These are phyloP conservation scores for Pyrrhoderma noxium DNA, from an alignment of 1,284 basidiomycete genomes.

Conservation along the genomic window DNA sequence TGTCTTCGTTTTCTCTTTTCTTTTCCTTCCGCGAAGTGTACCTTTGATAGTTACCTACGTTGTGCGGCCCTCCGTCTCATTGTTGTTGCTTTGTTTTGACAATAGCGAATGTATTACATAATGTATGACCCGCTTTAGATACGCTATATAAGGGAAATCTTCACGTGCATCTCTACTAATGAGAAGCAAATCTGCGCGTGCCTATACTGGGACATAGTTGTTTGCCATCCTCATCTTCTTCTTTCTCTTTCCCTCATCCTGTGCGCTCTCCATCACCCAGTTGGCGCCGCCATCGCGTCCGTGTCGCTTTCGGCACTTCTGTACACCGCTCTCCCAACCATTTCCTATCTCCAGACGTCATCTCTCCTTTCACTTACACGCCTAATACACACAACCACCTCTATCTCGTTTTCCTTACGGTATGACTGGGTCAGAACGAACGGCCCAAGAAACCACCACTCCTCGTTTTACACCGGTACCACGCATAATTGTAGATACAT, in stretches of 20 bases:
- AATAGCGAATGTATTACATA: no score
- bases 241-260: not conserved
- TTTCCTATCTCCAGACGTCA: not conserved
- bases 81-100: no score
- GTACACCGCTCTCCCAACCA: not conserved
- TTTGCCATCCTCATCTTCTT: not conserved
- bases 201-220: no score
- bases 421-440: slow-evolving; percentile 14
- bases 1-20: no score
- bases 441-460: not conserved
- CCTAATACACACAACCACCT: not conserved
- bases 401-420: slow-evolving; percentile 11
- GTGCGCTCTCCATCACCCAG: not conserved
- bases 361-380: slow-evolving; percentile 9
- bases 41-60: no score
- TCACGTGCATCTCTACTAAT: no score
- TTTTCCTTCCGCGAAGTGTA: no score
- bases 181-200: no score
- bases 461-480: slow-evolving; percentile 3
- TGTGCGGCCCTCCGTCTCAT: no score
- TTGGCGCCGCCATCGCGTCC: slow-evolving; percentile 2
- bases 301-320: slow-evolving; percentile 3
- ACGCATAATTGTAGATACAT: slow-evolving; percentile 6
- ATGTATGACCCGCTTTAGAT: no score
- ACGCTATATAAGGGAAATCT: no score